Evolutionary conservation across 2,329 filamentous ascomycete genomes (phyloP), one percentile per base, ranked within the genome.

Genomic region (Claviceps fusiformis): DNA sequence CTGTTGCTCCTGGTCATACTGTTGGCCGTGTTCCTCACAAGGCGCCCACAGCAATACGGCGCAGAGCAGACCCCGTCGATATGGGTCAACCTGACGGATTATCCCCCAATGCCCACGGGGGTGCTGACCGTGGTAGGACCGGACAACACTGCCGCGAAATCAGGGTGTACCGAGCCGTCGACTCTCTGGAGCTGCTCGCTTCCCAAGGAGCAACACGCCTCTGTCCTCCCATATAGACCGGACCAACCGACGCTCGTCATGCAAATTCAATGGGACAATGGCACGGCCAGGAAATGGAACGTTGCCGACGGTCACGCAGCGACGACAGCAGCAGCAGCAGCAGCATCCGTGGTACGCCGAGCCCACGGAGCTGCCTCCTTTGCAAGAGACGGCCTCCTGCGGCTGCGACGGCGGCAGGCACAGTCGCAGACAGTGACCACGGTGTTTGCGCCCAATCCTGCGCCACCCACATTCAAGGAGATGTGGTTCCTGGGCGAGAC

Each of bases 181-280:
- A 87, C 86, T 0, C 69, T 93, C 54, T 97, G 91, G 91, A 95
- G 86, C 65, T 97, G 91, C 67, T 79, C 84, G 11, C 70, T 95
- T 17, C 89, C 91, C 2, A 89, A 89, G 65, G 88, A 90, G 61
- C 71, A 88, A 57, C 87, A 91, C 47, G 70, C 77, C 3, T 75
- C 77, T 1, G 80, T 85, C 47, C 71, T 75, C 1, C 83, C 83
- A 0, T 87, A 83, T 63, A 73, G 77, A 41, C 73, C 83, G 0
- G 78, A 85, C 58, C 81, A 89, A 63, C 90, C 91, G 0, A 87
- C 85, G 52, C 89, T 96, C 63, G 78, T 87, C 51, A 75, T 96
- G 59, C 80, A 93, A 61, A 91, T 96, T 56, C 71, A 87, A 73
- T 79, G 82, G 77, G 77, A 89, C 73, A 75, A 84, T 71, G 72